phyloP scores from a whole-genome alignment of 768 basidiomycete genomes.

The Hemileccinum rubropunctum region DNA sequence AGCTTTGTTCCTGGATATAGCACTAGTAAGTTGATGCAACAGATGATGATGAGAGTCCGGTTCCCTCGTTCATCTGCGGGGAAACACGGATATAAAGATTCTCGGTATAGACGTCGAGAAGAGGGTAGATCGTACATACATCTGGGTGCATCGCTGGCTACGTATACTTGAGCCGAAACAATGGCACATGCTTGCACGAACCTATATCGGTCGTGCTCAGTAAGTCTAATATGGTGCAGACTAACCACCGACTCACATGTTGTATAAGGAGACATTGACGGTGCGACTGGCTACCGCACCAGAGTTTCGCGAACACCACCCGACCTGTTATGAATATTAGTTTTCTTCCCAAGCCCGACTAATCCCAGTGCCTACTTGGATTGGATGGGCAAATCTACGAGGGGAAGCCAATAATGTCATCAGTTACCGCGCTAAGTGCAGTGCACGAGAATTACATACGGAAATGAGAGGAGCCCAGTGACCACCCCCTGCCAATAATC shows the following conservation, averaged over 20 bases:
- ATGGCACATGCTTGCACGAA: conserved; percentile 44
- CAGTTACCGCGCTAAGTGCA: neutral
- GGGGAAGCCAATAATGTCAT: conserved; percentile 2
- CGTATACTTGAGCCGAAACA: conserved; percentile 57
- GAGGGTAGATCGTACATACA: conserved; percentile 46
- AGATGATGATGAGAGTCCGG: conserved; percentile 49
- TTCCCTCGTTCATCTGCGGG: conserved; percentile 56
- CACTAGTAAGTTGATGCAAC: conserved; percentile 46
- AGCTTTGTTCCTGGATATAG: conserved; percentile 53
- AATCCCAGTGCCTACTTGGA: conserved; percentile 33
- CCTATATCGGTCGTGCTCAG: conserved; percentile 14
- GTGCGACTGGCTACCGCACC: conserved; percentile 59
- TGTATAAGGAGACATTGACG: conserved; percentile 58
- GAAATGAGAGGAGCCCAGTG: conserved; percentile 45
- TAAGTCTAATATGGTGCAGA: neutral
- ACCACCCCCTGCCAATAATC: conserved; percentile 35
- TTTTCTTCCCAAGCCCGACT: too few species aligned
- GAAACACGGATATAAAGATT: neutral
- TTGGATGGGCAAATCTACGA: conserved; percentile 44
- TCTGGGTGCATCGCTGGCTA: conserved; percentile 51
- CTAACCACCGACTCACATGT: conserved; percentile 37
- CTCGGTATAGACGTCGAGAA: neutral
- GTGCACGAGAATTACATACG: conserved; percentile 26
- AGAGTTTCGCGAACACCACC: conserved; percentile 59
- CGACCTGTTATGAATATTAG: conserved; percentile 32